These are phyloP conservation scores for Talaromyces sp. DNA, from an alignment of 2,329 filamentous ascomycete genomes.

Conservation along the genomic window DNA sequence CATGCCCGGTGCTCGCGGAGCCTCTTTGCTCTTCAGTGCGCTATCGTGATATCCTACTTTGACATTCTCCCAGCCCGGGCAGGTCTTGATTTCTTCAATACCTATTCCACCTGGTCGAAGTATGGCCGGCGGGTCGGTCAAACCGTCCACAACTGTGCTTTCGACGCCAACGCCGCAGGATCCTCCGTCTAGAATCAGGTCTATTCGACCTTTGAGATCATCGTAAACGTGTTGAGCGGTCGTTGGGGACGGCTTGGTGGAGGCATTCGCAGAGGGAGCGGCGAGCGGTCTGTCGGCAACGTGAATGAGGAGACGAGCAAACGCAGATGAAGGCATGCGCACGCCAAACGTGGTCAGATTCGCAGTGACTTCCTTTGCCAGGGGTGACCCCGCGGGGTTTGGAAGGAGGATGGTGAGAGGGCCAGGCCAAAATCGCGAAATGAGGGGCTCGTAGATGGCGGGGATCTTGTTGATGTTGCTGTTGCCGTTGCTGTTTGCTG, in stretches of 20 bases:
- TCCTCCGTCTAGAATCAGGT: conserved; percentile 84
- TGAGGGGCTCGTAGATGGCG: conserved; percentile 69
- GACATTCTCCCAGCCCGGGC: conserved; percentile 75
- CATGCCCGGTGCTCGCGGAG: conserved; percentile 89
- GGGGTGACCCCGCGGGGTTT: conserved; percentile 60
- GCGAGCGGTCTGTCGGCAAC: conserved; percentile 74
- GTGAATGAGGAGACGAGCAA: conserved; percentile 85
- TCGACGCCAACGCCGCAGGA: conserved; percentile 85
- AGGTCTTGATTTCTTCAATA: conserved; percentile 68
- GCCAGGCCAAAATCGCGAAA: conserved; percentile 86
- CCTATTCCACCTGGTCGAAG: conserved; percentile 83
- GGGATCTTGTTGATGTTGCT: conserved; percentile 50
- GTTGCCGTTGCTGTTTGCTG: conserved; percentile 17
- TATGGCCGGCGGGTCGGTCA: conserved; percentile 74
- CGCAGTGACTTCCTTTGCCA: conserved; percentile 90
- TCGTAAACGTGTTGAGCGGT: conserved; percentile 83
- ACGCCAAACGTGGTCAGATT: conserved; percentile 79
- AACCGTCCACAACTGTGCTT: conserved; percentile 91
- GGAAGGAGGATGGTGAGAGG: conserved; percentile 87
- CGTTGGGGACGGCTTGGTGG: conserved; percentile 87
- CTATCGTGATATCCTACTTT: conserved; percentile 73
- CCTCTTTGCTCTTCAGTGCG: conserved; percentile 58
- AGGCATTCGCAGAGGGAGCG: conserved; percentile 90
- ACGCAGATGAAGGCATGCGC: conserved; percentile 76
- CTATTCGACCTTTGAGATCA: conserved; percentile 76